Base-by-base conservation (phyloP, 306 rosid genomes). In the Dalbergia cultrata region DNA sequence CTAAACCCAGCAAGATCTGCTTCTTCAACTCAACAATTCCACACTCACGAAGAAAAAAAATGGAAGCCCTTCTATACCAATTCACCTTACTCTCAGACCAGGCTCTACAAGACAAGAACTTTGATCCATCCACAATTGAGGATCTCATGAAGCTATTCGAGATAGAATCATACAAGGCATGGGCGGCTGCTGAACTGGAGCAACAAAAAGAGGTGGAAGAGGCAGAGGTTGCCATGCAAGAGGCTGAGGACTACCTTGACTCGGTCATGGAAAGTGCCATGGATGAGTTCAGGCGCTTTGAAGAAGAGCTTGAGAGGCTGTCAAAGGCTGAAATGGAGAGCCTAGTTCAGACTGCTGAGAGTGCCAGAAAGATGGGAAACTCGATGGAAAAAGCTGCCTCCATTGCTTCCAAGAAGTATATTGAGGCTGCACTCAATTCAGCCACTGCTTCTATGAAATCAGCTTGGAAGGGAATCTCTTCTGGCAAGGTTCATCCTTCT, bases 401-500 rank as follows among this genome's bases (percentile, higher is more conserved):
- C 7, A 2, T 92, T 66, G 97, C 98, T 80, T 87, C 98, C 77
- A 89, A 88, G 37, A 93, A 53, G 89, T 90, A 95, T 39, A 70
- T 92, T 64, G 98, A 91, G 76, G 96, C 97, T 19, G 94, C 96
- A 0, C 37, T 90, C 8, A 90, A 84, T 81, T 87, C 98, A 0
- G 98, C 99, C 5, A 84, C 96, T 72, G 87, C 98, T 86, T 89
- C 99, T 41, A 89, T 93, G 97, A 93, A 88, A 88, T 86, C 99
- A 1, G 97, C 98, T 60, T 89, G 96, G 97, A 95, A 89, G 77
- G 95, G 94, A 16, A 31, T 93, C 45, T 89, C 99, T 12, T 70
- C 92, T 7, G 79, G 76, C 19, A 95, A 88, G 88, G 98, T 95
- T 82, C 99, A 95, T 83, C 99, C 99, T 83, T 90, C 97, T 78